phyloP scores from a whole-genome alignment of 495 filamentous ascomycete species.

The Letharia lupina region DNA sequence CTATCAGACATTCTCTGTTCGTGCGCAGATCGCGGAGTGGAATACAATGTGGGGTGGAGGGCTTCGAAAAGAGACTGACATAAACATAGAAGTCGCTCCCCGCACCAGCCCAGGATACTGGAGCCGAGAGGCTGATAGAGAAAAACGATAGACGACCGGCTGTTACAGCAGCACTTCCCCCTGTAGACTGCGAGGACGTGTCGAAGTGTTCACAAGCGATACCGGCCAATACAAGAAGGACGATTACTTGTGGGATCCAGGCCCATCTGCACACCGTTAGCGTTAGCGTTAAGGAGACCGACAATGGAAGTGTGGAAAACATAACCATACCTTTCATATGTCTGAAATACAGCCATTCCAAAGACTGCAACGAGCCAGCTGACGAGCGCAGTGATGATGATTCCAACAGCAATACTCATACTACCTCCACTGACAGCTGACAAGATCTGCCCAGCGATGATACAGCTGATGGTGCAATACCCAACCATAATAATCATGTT shows the following conservation, averaged over 20 bases:
- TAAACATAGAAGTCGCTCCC: constrained; percentile 53
- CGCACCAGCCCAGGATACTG: constrained; percentile 45
- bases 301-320: not conserved
- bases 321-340: constrained; percentile 50
- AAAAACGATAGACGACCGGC: constrained; percentile 59
- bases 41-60: not conserved
- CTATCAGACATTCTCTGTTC: not conserved
- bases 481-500: constrained; percentile 62
- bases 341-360: constrained; percentile 65
- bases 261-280: constrained; percentile 41
- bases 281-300: constrained; percentile 14
- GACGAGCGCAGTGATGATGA: constrained; percentile 55
- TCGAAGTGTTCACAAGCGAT: constrained; percentile 60
- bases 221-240: constrained; percentile 58
- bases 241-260: constrained; percentile 60
- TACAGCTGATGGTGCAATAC: constrained; percentile 56
- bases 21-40: not conserved
- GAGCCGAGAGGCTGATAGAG: constrained; percentile 48
- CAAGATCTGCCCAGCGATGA: constrained; percentile 47
- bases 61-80: not conserved
- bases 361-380: constrained; percentile 61
- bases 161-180: constrained; percentile 35
- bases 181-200: constrained; percentile 36
- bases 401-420: constrained; percentile 59
- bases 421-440: constrained; percentile 48